phyloP scores from a whole-genome alignment of 306 rosid genomes.

The Gillenia trifoliata region DNA sequence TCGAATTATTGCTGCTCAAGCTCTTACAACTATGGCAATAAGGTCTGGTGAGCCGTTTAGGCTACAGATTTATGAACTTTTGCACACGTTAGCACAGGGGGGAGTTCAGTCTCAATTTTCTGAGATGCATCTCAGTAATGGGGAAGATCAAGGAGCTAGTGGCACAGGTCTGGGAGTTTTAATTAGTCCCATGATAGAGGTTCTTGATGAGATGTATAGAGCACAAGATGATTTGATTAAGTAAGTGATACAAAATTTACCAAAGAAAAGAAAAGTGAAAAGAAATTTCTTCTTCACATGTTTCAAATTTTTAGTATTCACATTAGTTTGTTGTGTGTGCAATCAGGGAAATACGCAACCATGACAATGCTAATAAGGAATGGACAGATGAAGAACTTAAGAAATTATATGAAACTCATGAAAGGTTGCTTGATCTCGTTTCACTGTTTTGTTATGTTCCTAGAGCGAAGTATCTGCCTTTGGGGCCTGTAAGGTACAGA shows the following conservation, averaged over 20 bases:
- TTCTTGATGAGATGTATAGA: constrained; percentile 95
- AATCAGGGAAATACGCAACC: constrained; percentile 87
- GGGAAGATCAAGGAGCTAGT: constrained; percentile 99
- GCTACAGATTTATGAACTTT: constrained; percentile 96
- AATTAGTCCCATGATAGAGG: constrained; percentile 91
- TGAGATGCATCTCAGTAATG: constrained; percentile 95
- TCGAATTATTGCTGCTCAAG: constrained; percentile 94
- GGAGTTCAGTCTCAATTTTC: constrained; percentile 94
- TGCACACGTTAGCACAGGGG: constrained; percentile 92
- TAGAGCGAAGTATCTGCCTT: constrained; percentile 88
- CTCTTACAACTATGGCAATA: constrained; percentile 96
- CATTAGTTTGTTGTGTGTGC: constrained; percentile 21
- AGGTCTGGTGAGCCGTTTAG: constrained; percentile 99
- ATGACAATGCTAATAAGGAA: constrained; percentile 94
- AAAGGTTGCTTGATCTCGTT: constrained; percentile 88
- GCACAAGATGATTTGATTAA: constrained; percentile 96
- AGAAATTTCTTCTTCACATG: constrained; percentile 8
- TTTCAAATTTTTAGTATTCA: constrained; percentile 20
- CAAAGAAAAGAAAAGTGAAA: too few relatives aligned
- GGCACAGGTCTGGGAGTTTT: constrained; percentile 98
- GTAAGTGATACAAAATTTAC: constrained; percentile 39
- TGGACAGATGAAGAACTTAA: constrained; percentile 98
- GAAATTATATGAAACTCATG: constrained; percentile 93
- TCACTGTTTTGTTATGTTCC: constrained; percentile 94
- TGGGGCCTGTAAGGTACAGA: constrained; percentile 90